Percentiles rank a stretch among this genome's conserved stretches.
Conservation (phyloP, 495 filamentous ascomycete species). For the Platismatia glauca region DNA sequence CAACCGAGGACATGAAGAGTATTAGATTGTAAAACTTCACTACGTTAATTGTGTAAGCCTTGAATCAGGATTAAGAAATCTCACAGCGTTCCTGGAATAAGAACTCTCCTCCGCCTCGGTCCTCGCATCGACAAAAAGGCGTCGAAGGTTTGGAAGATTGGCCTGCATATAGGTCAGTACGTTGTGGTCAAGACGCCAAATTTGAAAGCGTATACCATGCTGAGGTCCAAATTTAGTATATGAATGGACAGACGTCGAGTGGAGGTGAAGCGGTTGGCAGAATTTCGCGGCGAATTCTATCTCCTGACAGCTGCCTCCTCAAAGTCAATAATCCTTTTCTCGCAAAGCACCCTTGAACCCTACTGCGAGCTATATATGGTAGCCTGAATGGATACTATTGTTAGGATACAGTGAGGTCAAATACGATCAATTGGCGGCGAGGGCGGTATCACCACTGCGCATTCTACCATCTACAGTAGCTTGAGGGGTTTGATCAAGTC, state of each 20-base stretch:
- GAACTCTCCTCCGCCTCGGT: conserved; percentile 91
- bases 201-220: not conserved
- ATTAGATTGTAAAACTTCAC: conserved; percentile 92
- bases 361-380: not conserved
- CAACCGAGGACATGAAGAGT: conserved; percentile 89
- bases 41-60: conserved; percentile 12
- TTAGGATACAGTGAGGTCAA: not conserved
- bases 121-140: conserved; percentile 90
- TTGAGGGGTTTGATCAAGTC: conserved; percentile 5
- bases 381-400: not conserved
- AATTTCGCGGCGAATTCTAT: not conserved
- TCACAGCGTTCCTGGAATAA: conserved; percentile 85
- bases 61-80: conserved; percentile 23
- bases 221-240: not conserved
- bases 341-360: not conserved
- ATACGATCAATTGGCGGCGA: not conserved
- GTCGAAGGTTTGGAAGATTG: conserved; percentile 87
- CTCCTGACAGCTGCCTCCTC: not conserved
- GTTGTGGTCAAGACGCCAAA: not conserved
- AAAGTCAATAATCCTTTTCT: not conserved
- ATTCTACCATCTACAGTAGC: not conserved
- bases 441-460: not conserved
- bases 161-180: conserved; percentile 41
- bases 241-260: not conserved
- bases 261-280: not conserved